Evolutionary conservation across 1,284 basidiomycete genomes (phyloP).

Genomic region (Erythrobasidium hasegawianum): DNA sequence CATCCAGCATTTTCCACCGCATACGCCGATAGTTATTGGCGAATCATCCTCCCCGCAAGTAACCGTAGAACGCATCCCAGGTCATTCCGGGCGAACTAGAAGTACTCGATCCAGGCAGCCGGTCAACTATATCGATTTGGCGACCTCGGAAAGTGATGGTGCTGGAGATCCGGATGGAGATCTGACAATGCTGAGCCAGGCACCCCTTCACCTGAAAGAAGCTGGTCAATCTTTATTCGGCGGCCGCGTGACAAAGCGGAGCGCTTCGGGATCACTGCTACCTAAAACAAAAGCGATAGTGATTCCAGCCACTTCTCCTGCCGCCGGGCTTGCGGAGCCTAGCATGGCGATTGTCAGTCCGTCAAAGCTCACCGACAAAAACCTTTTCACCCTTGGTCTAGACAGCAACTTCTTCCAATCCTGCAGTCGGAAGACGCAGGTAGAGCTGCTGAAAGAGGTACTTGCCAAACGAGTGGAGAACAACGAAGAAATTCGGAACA

Average conservation of each 20-base stretch:
- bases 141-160: slow-evolving; percentile 8
- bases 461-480: slow-evolving; percentile 12
- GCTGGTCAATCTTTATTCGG: slow-evolving; percentile 5
- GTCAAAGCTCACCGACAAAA: slow-evolving; percentile 23
- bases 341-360: slow-evolving; percentile 7
- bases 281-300: slow-evolving; percentile 19
- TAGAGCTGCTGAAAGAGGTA: slow-evolving; percentile 18
- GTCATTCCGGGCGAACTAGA: background rate
- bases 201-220: slow-evolving; percentile 1
- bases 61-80: background rate
- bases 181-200: slow-evolving; percentile 14
- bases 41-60: slow-evolving; percentile 21
- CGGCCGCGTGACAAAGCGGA: slow-evolving; percentile 23
- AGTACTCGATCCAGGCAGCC: slow-evolving; percentile 8
- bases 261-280: background rate
- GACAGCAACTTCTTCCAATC: slow-evolving; percentile 24
- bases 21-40: slow-evolving; percentile 17
- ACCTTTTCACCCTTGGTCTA: slow-evolving; percentile 29
- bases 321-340: background rate
- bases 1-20: background rate
- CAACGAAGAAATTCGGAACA: slow-evolving; percentile 57
- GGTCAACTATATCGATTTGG: slow-evolving; percentile 37
- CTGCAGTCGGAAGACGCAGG: slow-evolving; percentile 18
- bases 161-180: slow-evolving; percentile 11
- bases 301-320: slow-evolving; percentile 20